These are phyloP conservation scores for Oenanthe javanica DNA, from an alignment of 140 eudicot species.

Conservation along the genomic window DNA sequence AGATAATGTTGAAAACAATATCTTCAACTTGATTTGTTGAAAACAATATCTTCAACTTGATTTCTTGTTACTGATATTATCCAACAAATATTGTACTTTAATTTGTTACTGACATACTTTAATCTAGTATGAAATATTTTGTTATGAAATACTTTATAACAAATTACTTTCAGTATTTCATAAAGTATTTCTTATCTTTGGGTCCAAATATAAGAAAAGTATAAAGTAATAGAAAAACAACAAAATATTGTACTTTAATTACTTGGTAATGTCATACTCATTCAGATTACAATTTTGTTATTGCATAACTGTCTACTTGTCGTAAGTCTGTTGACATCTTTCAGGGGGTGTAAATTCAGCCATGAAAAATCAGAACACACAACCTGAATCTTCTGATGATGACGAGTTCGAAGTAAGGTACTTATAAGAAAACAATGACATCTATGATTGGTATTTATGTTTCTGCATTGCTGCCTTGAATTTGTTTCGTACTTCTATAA, in stretches of 20 bases:
- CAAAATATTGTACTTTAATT: neutral
- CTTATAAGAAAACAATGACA: neutral
- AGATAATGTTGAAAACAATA: too few relatives aligned
- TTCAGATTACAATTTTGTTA: neutral
- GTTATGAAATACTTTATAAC: too few relatives aligned
- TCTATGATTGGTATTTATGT: neutral
- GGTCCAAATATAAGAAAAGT: too few relatives aligned
- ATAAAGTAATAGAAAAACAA: too few relatives aligned
- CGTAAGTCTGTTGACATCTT: neutral
- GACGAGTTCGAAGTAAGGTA: conserved; percentile 44
- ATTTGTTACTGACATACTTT: too few relatives aligned
- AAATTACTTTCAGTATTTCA: too few relatives aligned
- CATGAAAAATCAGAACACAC: conserved; percentile 17
- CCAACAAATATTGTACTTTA: too few relatives aligned
- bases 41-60: too few relatives aligned
- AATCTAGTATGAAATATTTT: too few relatives aligned
- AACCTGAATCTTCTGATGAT: conserved; percentile 44
- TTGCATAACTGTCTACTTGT: neutral
- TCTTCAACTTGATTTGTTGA: too few relatives aligned
- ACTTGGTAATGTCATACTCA: neutral
- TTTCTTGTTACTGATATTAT: too few relatives aligned
- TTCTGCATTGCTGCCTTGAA: neutral
- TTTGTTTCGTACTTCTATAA: neutral
- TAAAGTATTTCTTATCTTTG: too few relatives aligned
- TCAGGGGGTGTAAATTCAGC: conserved; percentile 23